A percentile compares a stretch with the other conserved stretches of the same genome.
Evolutionary conservation across 1,139 yeast genomes (phyloP).

Genomic region (Zygosaccharomyces pseudobailii): DNA sequence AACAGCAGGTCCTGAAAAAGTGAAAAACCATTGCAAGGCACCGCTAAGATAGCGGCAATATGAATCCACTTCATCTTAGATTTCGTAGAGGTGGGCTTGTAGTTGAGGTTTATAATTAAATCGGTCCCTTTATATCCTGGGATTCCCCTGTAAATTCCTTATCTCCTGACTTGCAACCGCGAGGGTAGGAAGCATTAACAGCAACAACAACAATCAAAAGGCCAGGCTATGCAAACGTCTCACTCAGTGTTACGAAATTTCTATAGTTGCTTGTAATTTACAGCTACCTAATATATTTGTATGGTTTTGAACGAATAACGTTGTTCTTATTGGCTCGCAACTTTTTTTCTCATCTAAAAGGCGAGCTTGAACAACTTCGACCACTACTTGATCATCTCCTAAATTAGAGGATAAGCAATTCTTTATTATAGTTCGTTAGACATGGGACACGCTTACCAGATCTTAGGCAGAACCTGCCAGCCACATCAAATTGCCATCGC

Average conservation of each 20-base stretch:
- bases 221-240: background rate
- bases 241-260: too few relatives aligned
- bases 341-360: background rate
- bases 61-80: background rate
- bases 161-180: background rate
- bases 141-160: background rate
- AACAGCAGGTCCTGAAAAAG: conserved; percentile 8
- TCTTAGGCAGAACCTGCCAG: conserved; percentile 70
- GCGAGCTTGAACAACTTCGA: conserved; percentile 1
- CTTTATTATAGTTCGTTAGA: background rate
- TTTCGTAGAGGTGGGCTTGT: background rate
- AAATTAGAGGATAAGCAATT: too few relatives aligned
- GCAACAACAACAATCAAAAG: background rate
- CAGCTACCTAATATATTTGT: background rate
- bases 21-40: conserved; percentile 6
- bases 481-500: conserved; percentile 70
- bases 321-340: conserved; percentile 1
- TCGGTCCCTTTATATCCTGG: background rate
- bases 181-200: background rate
- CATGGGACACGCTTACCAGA: conserved; percentile 79
- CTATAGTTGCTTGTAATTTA: too few relatives aligned
- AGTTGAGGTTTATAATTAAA: background rate
- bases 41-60: background rate
- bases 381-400: background rate
- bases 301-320: background rate